Evolutionary conservation across 2,329 filamentous ascomycete species (phyloP).

Genomic region (Aulographum hederae): DNA sequence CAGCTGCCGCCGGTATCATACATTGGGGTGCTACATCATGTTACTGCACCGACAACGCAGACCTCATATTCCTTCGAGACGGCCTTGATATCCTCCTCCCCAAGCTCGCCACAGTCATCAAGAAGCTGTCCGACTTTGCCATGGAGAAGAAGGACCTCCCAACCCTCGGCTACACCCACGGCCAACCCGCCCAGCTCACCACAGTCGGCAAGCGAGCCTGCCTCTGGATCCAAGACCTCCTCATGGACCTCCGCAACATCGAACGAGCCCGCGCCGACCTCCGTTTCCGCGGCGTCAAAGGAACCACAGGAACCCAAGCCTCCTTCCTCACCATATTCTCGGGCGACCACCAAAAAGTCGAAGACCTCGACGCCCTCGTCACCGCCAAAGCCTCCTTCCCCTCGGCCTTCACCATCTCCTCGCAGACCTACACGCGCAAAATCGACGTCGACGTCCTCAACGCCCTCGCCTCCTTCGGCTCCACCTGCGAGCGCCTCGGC

Average conservation of each 20-base stretch:
- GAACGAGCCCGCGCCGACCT: constrained; percentile 51
- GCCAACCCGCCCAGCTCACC: constrained; percentile 39
- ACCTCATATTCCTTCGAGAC: constrained; percentile 59
- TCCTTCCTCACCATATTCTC: constrained; percentile 56
- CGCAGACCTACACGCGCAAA: constrained; percentile 63
- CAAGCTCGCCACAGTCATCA: constrained; percentile 63
- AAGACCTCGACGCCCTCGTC: constrained; percentile 43
- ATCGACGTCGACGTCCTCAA: constrained; percentile 69
- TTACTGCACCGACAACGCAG: constrained; percentile 56
- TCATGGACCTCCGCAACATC: constrained; percentile 58
- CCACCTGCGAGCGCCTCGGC: constrained; percentile 60
- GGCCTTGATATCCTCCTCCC: constrained; percentile 58
- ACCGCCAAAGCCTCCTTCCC: constrained; percentile 48
- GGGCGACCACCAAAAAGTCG: constrained; percentile 39
- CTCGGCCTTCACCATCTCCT: constrained; percentile 44
- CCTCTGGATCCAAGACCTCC: constrained; percentile 58
- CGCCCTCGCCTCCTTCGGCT: constrained; percentile 59
- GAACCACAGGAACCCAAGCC: constrained; percentile 60
- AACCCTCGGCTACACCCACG: constrained; percentile 61
- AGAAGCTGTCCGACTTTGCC: constrained; percentile 56
- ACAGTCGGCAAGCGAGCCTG: constrained; percentile 48
- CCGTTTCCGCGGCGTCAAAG: constrained; percentile 48
- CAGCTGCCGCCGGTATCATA: constrained; percentile 66
- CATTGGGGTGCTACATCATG: constrained; percentile 34
- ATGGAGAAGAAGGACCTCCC: constrained; percentile 53